These are phyloP conservation scores for Stromatinia cepivora DNA, from an alignment of 2,329 filamentous ascomycete species.

Conservation along the genomic window DNA sequence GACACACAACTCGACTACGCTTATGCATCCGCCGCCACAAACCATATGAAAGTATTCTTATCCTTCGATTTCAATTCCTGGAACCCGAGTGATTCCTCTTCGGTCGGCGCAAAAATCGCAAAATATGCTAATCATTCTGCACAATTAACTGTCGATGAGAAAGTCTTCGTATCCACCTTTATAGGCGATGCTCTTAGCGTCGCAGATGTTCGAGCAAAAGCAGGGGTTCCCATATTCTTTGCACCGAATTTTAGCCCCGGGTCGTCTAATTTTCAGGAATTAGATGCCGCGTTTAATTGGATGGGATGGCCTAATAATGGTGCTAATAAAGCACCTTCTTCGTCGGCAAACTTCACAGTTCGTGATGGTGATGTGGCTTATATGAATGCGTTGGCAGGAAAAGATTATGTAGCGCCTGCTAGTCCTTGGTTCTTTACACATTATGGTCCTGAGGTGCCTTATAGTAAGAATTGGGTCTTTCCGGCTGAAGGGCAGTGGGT, in stretches of 20 bases:
- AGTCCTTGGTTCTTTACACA: constrained; percentile 23
- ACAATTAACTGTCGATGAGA: constrained; percentile 40
- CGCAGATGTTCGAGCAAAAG: constrained; percentile 42
- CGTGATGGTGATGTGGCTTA: constrained; percentile 10
- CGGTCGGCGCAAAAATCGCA: constrained; percentile 36
- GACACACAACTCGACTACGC: constrained; percentile 37
- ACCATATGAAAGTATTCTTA: constrained; percentile 40
- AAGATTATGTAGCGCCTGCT: constrained; percentile 14
- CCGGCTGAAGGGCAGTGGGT: constrained; percentile 9
- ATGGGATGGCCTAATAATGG: constrained; percentile 23
- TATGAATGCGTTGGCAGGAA: not conserved
- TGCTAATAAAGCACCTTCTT: constrained; percentile 9
- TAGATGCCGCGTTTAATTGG: constrained; percentile 23
- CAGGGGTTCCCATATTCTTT: constrained; percentile 29
- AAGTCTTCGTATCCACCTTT: constrained; percentile 48
- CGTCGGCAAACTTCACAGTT: not conserved
- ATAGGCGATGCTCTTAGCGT: constrained; percentile 50
- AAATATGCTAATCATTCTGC: constrained; percentile 38
- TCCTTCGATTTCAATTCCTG: constrained; percentile 40
- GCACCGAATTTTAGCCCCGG: constrained; percentile 16
- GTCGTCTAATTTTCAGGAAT: not conserved
- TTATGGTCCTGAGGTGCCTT: constrained; percentile 16
- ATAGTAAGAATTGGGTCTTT: constrained; percentile 25
- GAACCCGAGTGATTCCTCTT: constrained; percentile 17
- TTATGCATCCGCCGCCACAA: constrained; percentile 34